A percentile compares a stretch with the other conserved stretches of the same genome.
phyloP scores from a whole-genome alignment of 495 filamentous ascomycete species.

The Daldinia vernicosa region DNA sequence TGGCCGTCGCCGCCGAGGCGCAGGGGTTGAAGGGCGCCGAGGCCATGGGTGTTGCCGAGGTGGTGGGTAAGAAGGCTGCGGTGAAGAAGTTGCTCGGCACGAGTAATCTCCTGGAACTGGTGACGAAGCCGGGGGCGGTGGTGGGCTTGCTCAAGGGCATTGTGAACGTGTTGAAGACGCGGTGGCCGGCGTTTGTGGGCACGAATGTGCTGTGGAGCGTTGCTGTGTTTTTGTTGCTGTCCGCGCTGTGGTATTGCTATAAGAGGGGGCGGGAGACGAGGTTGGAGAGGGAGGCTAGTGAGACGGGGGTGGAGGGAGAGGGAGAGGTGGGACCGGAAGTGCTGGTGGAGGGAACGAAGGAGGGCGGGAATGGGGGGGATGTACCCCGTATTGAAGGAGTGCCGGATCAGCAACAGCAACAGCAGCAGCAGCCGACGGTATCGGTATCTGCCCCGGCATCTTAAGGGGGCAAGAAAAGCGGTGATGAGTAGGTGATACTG shows the following conservation, averaged over 20 bases:
- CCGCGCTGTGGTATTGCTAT: constrained; percentile 97
- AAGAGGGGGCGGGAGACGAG: constrained; percentile 88
- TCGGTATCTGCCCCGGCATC: constrained; percentile 12
- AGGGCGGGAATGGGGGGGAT: not conserved
- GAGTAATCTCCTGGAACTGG: constrained; percentile 73
- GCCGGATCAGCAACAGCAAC: not conserved
- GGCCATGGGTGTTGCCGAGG: not conserved
- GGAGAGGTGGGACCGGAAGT: not conserved
- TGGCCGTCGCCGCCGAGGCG: not conserved
- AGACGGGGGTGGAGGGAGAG: not conserved
- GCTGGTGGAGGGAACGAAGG: not conserved
- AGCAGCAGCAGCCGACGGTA: constrained; percentile 2
- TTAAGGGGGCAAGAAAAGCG: not conserved
- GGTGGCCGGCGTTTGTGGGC: constrained; percentile 77
- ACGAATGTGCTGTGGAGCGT: constrained; percentile 89
- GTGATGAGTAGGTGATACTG: not conserved
- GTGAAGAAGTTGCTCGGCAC: constrained; percentile 44
- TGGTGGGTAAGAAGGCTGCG: not conserved
- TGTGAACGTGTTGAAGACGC: constrained; percentile 66
- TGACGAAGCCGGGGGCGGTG: constrained; percentile 84
- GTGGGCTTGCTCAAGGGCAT: constrained; percentile 84
- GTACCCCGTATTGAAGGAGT: constrained; percentile 4
- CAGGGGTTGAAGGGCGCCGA: not conserved
- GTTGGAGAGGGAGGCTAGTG: constrained; percentile 70
- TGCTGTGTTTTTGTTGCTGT: constrained; percentile 83